Evolutionary conservation across 169 alveolate species (phyloP).

Genomic region (Cryptosporidium felis): DNA sequence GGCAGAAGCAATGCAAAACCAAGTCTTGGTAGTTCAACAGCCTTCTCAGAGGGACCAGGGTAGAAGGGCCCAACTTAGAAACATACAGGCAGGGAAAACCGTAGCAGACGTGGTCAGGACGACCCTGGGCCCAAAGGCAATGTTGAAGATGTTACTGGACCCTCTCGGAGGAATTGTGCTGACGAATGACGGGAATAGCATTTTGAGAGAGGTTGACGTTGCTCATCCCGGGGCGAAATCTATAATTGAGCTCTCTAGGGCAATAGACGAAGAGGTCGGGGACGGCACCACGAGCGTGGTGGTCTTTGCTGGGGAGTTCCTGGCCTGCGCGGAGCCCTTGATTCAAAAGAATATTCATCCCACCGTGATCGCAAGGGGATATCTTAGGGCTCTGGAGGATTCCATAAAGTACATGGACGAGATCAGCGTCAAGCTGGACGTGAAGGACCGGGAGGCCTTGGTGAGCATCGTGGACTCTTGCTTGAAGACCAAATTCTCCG

Average conservation of each 20-base stretch:
- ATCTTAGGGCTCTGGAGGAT: conserved; percentile 93
- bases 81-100: conserved; percentile 94
- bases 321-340: conserved; percentile 96
- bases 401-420: conserved; percentile 86
- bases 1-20: conserved; percentile 71
- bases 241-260: conserved; percentile 95
- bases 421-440: conserved; percentile 87
- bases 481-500: conserved; percentile 92
- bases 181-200: conserved; percentile 98
- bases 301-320: conserved; percentile 98
- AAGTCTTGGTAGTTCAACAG: conserved; percentile 84
- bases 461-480: conserved; percentile 83
- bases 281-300: conserved; percentile 99
- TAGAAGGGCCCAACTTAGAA: conserved; percentile 84
- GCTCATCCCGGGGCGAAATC: conserved; percentile 99
- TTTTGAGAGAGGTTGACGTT: conserved; percentile 97
- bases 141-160: conserved; percentile 98
- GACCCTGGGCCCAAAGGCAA: conserved; percentile 98
- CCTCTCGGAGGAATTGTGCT: conserved; percentile 99
- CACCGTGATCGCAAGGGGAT: conserved; percentile 92
- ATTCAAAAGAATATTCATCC: conserved; percentile 96
- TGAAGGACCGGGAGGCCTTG: conserved; percentile 85
- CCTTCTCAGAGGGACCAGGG: conserved; percentile 84
- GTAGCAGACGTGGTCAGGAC: conserved; percentile 96
- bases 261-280: conserved; percentile 99